Evolutionary conservation across 345 rosid genomes (phyloP), one percentile per base, ranked within the genome.

Genomic region (Camelina hispida): DNA sequence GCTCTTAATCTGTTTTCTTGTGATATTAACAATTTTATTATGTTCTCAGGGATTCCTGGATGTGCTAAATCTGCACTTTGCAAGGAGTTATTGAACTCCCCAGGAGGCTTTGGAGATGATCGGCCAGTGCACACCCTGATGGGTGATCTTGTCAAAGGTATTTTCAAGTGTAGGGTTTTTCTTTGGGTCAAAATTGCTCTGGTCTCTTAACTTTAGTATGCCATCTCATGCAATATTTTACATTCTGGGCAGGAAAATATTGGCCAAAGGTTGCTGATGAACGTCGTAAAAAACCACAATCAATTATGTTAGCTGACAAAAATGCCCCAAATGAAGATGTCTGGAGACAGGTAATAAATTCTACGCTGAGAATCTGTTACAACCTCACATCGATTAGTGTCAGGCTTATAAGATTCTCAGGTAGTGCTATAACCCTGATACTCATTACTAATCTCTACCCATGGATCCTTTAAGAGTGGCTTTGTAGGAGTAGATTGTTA

Each of bases 281-380:
- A 76, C 75, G 76, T 53, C 83, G 83, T 83, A 85, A 72, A 80
- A 92, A 78, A 69, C 97, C 97, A 35, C 81, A 86, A 69, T 95
- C 97, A n/a, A 85, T 95, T 77, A 82, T 88, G 85, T 88, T 95
- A 74, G 99, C 97, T 22, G 99, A 95, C 80, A 95, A 95, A 83
- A 95, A 95, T 88, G 99, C 99, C 52, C 99, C 99, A 63, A 92
- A 95, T 78, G 99, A 92, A 82, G 96, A 95, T 82, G 99, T 95
- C 77, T 95, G 99, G 99, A 87, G 85, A 79, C 97, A 87, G 97
- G 99, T 91, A 82, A 77, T 5, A 25, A 50, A 20, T 73, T 55
- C 38, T 51, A 37, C 38, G 60, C 62, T 53, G 63, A 74, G n/a
- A 35, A 25, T 67, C 53, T 63, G 62, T 30, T 62, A 38, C 18